phyloP scores from a whole-genome alignment of 768 basidiomycete genomes.

The Termitomyces sp. region DNA sequence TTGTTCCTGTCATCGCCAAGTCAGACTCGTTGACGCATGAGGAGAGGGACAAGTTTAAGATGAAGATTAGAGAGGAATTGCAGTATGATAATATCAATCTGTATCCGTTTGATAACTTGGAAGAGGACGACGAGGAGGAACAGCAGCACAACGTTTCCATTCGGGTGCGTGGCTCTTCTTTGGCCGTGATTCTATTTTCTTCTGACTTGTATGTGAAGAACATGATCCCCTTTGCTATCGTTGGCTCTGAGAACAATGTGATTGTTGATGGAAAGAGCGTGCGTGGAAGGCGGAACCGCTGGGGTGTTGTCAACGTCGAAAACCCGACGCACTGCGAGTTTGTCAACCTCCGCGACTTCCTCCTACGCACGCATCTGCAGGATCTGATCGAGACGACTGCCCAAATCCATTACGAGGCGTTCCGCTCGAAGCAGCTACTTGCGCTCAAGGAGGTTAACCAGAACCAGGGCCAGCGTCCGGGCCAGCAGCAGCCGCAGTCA shows the following conservation, averaged over 20 bases:
- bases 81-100: conserved; percentile 88
- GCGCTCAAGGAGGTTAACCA: conserved; percentile 81
- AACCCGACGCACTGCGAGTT: conserved; percentile 98
- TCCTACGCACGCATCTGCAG: conserved; percentile 92
- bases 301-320: conserved; percentile 98
- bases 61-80: conserved; percentile 93
- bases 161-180: conserved; percentile 50
- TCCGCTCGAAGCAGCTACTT: conserved; percentile 96
- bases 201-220: conserved; percentile 41
- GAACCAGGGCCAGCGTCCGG: conserved; percentile 47
- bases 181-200: neutral
- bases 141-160: conserved; percentile 86
- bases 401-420: conserved; percentile 98
- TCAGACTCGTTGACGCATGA: conserved; percentile 91
- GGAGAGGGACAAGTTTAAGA: conserved; percentile 91
- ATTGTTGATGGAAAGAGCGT: conserved; percentile 95
- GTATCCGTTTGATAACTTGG: conserved; percentile 90
- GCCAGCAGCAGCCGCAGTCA: conserved; percentile 23
- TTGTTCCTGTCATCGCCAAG: conserved; percentile 99
- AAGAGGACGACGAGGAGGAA: conserved; percentile 94
- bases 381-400: conserved; percentile 99
- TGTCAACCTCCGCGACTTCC: conserved; percentile 94
- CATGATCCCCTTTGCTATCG: conserved; percentile 95
- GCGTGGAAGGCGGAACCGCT: conserved; percentile 94
- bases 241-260: conserved; percentile 95